Percentiles rank a stretch among this genome's conserved stretches.
Conservation (phyloP, 2,329 filamentous ascomycete species). For the Trichoderma sp. region DNA sequence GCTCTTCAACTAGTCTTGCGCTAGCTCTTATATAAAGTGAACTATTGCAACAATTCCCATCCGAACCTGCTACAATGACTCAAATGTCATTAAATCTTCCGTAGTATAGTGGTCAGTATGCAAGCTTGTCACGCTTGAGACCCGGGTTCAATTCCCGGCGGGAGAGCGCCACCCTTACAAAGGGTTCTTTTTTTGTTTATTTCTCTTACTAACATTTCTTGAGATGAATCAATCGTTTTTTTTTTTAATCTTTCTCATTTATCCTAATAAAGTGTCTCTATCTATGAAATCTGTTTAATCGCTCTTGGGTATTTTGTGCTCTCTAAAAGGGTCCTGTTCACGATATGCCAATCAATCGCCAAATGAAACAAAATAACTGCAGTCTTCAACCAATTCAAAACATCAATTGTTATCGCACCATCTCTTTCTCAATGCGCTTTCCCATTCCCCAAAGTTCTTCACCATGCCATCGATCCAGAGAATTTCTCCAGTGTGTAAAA, state of each 20-base stretch:
- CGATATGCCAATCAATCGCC: background rate
- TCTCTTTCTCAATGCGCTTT: conserved; percentile 31
- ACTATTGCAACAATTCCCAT: background rate
- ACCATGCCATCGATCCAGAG: conserved; percentile 33
- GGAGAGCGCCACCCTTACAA: conserved; percentile 22
- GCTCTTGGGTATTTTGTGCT: background rate
- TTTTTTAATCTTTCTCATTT: too few species aligned
- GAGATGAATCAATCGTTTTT: background rate
- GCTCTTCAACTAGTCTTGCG: background rate
- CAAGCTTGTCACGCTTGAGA: conserved; percentile 28
- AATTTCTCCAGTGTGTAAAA: conserved; percentile 40
- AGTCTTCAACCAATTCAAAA: background rate
- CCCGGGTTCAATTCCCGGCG: conserved; percentile 28
- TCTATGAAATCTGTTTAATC: background rate
- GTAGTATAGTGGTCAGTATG: conserved; percentile 28
- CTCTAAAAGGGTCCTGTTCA: background rate
- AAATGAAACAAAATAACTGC: background rate
- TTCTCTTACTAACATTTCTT: background rate
- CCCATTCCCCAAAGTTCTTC: conserved; percentile 37
- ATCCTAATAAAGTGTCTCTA: background rate
- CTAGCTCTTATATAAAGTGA: background rate
- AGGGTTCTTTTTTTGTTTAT: conserved; percentile 1
- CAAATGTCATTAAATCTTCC: conserved; percentile 22
- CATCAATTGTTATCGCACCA: conserved; percentile 26
- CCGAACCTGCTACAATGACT: conserved; percentile 20